Conservation (phyloP, 495 filamentous ascomycete genomes). For the Bacidia gigantensis region DNA sequence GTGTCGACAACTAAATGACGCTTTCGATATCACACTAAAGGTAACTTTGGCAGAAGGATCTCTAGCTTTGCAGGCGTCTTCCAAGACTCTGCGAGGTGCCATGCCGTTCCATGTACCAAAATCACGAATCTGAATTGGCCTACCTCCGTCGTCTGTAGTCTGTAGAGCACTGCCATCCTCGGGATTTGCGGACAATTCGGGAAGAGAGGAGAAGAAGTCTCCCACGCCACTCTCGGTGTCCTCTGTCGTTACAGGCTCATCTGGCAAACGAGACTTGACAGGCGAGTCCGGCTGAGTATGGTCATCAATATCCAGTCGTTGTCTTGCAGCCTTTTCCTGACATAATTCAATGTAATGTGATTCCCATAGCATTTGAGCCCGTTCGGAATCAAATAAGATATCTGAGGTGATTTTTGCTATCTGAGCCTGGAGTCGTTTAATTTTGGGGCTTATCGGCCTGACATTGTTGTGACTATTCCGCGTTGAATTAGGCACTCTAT, state of each 20-base stretch:
- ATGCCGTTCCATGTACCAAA: slow-evolving; percentile 72
- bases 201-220: slow-evolving; percentile 13
- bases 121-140: slow-evolving; percentile 39
- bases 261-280: no score
- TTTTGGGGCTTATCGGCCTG: slow-evolving; percentile 43
- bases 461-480: no score
- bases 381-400: slow-evolving; percentile 65
- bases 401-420: slow-evolving; percentile 68
- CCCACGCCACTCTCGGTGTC: slow-evolving; percentile 6
- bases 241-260: not conserved
- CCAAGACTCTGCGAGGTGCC: slow-evolving; percentile 55
- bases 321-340: slow-evolving; percentile 33
- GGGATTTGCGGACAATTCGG: not conserved
- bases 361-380: slow-evolving; percentile 65
- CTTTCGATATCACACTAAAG: slow-evolving; percentile 54
- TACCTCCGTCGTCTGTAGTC: not conserved
- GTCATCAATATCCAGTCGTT: slow-evolving; percentile 15
- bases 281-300: no score
- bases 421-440: slow-evolving; percentile 47
- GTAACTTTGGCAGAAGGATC: slow-evolving; percentile 52
- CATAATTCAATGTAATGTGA: slow-evolving; percentile 51
- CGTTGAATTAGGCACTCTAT: slow-evolving; percentile 16
- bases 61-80: slow-evolving; percentile 75
- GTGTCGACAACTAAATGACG: slow-evolving; percentile 59
- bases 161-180: not conserved